Evolutionary conservation across 495 filamentous ascomycete species (phyloP).

Genomic region (Cercophora newfieldiana): DNA sequence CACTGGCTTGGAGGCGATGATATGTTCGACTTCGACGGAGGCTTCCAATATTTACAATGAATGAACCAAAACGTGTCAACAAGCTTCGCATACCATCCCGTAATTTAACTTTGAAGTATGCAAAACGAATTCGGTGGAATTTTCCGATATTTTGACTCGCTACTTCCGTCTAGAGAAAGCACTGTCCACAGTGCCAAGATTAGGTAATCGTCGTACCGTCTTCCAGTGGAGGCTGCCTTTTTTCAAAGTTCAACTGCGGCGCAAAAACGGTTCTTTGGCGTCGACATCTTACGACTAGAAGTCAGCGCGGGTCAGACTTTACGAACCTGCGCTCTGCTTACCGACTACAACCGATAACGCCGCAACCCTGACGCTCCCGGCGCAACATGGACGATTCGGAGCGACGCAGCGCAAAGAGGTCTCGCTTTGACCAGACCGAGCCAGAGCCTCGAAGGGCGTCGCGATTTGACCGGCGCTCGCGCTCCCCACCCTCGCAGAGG

Average conservation of each 20-base stretch:
- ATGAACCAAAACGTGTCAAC: background rate
- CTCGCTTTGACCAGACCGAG: slow-evolving; percentile 88
- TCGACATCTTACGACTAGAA: background rate
- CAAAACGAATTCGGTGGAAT: no score
- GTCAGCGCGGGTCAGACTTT: background rate
- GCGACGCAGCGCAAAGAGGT: slow-evolving; percentile 72
- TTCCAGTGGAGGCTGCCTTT: background rate
- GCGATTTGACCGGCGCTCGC: slow-evolving; percentile 82
- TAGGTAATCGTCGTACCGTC: background rate
- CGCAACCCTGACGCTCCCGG: background rate
- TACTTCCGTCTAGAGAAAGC: no score
- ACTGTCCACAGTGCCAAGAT: background rate
- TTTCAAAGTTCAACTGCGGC: background rate
- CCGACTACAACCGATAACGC: background rate
- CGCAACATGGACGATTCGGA: slow-evolving; percentile 74
- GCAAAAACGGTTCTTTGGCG: background rate
- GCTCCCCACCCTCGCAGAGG: slow-evolving; percentile 68
- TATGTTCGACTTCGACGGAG: background rate
- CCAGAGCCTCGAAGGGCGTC: slow-evolving; percentile 70
- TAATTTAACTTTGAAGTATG: no score
- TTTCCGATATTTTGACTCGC: no score
- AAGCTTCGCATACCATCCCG: no score
- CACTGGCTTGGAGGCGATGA: background rate
- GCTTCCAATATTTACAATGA: background rate
- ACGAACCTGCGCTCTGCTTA: background rate